Conservation (phyloP, 495 filamentous ascomycete species). For the Aspergillus heteromorphus region DNA sequence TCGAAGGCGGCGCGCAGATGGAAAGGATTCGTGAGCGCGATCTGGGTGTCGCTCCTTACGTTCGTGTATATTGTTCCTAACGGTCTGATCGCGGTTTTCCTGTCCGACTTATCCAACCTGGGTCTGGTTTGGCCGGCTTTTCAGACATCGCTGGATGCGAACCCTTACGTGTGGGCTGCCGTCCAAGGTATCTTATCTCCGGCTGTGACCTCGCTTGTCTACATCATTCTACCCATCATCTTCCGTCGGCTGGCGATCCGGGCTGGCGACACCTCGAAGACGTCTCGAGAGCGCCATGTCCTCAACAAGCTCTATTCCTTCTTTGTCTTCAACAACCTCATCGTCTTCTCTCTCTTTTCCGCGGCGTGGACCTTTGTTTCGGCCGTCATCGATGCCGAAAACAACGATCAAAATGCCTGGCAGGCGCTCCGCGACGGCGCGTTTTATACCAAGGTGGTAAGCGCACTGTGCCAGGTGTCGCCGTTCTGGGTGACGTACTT, state of each 20-base stretch:
- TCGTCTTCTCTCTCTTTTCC: slow-evolving; percentile 88
- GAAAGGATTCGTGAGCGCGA: slow-evolving; percentile 69
- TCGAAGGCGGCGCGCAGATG: slow-evolving; percentile 59
- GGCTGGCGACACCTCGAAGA: slow-evolving; percentile 85
- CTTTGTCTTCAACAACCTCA: slow-evolving; percentile 94
- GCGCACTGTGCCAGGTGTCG: slow-evolving; percentile 69
- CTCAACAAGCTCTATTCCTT: slow-evolving; percentile 88
- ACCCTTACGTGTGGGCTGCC: slow-evolving; percentile 70
- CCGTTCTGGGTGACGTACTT: slow-evolving; percentile 94
- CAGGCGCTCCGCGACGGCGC: slow-evolving; percentile 58
- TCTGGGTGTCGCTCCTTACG: slow-evolving; percentile 79
- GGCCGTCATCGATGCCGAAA: slow-evolving; percentile 53
- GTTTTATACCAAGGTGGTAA: slow-evolving; percentile 56
- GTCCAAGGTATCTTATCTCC: slow-evolving; percentile 95
- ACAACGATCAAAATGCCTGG: slow-evolving; percentile 54
- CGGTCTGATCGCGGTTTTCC: slow-evolving; percentile 88
- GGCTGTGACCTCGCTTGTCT: slow-evolving; percentile 81
- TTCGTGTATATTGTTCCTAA: slow-evolving; percentile 92
- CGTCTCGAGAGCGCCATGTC: slow-evolving; percentile 88
- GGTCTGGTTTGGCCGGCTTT: slow-evolving; percentile 78
- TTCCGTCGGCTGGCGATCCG: slow-evolving; percentile 78
- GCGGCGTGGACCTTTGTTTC: slow-evolving; percentile 69
- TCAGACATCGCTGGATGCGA: slow-evolving; percentile 50
- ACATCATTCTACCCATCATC: slow-evolving; percentile 81
- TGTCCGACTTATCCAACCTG: slow-evolving; percentile 77